Evolutionary conservation across 345 rosid species (phyloP).

Genomic region (Ceriops decandra): DNA sequence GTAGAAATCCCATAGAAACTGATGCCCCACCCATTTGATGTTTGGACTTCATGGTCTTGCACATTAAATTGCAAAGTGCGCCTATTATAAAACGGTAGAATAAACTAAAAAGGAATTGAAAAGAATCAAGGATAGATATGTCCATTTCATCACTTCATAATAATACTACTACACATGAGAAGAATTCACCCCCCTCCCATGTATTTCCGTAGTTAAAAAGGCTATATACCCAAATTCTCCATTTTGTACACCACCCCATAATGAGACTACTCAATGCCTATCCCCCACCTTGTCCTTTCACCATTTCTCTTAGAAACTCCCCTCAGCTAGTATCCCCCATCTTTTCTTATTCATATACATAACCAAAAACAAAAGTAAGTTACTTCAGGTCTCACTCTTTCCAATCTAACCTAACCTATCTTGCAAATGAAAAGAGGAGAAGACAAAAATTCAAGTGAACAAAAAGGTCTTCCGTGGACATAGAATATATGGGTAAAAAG

Average conservation of each 20-base stretch:
- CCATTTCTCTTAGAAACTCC: constrained; percentile 13
- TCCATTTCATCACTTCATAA: constrained; percentile 10
- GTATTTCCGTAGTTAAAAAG: neutral
- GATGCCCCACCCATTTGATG: no score
- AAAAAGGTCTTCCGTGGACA: constrained; percentile 20
- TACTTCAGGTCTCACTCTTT: constrained; percentile 11
- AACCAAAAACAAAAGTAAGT: constrained; percentile 19
- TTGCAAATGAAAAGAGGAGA: constrained; percentile 23
- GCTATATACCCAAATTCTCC: constrained; percentile 20
- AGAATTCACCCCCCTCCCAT: constrained; percentile 32
- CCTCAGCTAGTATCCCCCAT: constrained; percentile 17
- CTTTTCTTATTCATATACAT: constrained; percentile 39
- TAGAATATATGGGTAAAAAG: constrained; percentile 23
- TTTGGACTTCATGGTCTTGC: no score
- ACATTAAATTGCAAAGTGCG: no score
- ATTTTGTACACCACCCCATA: constrained; percentile 34
- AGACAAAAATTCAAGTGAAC: constrained; percentile 11
- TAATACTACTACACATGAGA: constrained; percentile 15
- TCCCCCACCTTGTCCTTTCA: constrained; percentile 10
- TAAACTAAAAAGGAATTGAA: constrained; percentile 1
- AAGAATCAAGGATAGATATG: constrained; percentile 28
- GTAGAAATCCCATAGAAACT: no score
- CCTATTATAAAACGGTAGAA: neutral
- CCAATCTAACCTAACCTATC: constrained; percentile 17
- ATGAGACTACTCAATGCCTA: constrained; percentile 17